Conservation (phyloP, 805 yeast species). For the Scheffersomyces stipitis region DNA sequence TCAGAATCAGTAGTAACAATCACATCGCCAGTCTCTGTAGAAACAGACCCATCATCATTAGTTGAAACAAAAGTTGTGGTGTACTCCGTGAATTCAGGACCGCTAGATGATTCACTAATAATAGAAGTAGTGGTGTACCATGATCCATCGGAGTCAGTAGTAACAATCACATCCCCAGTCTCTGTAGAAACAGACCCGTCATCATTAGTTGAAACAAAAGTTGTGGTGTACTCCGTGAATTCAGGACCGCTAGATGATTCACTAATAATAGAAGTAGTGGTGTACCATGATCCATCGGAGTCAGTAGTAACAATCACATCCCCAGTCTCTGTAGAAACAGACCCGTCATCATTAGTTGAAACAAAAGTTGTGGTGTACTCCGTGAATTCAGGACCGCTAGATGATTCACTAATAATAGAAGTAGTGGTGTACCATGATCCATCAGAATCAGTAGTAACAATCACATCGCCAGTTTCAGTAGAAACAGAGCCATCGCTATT, state of each 20-base stretch:
- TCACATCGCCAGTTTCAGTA: constrained; percentile 9
- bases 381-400: background rate
- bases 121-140: constrained; percentile 13
- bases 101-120: constrained; percentile 1
- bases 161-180: constrained; percentile 16
- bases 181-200: constrained; percentile 8
- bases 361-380: constrained; percentile 17
- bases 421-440: constrained; percentile 16
- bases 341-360: constrained; percentile 14
- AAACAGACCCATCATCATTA: constrained; percentile 1
- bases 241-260: no score
- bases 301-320: constrained; percentile 16
- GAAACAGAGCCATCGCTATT: constrained; percentile 3
- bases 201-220: constrained; percentile 1
- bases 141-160: constrained; percentile 15
- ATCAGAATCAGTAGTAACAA: constrained; percentile 18
- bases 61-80: constrained; percentile 11
- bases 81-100: no score
- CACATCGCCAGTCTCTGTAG: constrained; percentile 4
- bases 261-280: constrained; percentile 14
- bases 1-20: constrained; percentile 12
- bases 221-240: no score
- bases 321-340: constrained; percentile 15
- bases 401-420: constrained; percentile 2
- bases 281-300: constrained; percentile 13